Evolutionary conservation across 2,329 filamentous ascomycete genomes (phyloP).

Genomic region (Trichoderma polysporum): DNA sequence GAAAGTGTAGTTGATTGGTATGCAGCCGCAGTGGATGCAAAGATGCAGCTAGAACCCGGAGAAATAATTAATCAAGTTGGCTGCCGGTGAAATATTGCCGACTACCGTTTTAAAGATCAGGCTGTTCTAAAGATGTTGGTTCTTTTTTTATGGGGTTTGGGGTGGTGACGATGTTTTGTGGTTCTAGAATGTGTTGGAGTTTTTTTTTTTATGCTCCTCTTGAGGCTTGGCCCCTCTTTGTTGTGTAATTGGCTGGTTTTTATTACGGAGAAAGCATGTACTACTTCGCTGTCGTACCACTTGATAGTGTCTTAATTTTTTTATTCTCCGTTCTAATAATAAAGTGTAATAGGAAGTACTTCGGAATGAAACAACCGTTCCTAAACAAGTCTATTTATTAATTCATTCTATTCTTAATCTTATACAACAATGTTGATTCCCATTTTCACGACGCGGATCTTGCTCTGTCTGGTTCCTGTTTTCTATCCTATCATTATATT

Average conservation of each 20-base stretch:
- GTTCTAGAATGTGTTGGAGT: conserved; percentile 1
- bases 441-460: no score
- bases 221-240: not conserved
- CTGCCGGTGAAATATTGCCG: not conserved
- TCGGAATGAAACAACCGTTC: no score
- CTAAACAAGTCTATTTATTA: no score
- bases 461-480: no score
- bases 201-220: not conserved
- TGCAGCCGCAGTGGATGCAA: not conserved
- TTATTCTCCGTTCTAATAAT: no score
- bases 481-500: no score
- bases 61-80: not conserved
- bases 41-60: not conserved
- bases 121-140: not conserved
- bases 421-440: no score
- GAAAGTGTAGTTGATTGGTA: not conserved
- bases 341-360: no score
- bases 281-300: no score
- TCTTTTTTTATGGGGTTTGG: not conserved
- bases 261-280: no score
- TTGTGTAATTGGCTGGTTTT: conserved; percentile 8
- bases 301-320: no score
- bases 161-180: not conserved
- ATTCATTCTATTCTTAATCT: no score
- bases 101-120: not conserved